Evolutionary conservation across 495 filamentous ascomycete genomes (phyloP).

Genomic region (Trichocladium antarcticum): DNA sequence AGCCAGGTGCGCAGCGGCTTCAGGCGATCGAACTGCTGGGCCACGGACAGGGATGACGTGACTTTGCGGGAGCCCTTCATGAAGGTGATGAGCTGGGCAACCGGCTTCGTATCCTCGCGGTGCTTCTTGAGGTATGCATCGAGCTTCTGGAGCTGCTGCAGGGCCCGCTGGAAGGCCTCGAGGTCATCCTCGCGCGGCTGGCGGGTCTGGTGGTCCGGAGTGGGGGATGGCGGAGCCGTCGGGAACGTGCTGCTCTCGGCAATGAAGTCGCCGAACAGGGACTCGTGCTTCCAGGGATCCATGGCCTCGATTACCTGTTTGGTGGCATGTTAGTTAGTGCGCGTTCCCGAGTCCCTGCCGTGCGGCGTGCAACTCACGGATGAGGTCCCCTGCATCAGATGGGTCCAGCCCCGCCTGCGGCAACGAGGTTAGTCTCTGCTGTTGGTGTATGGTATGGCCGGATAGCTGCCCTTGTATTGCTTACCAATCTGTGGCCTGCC

Average conservation of each 20-base stretch:
- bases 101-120: conserved; percentile 59
- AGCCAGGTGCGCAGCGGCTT: conserved; percentile 82
- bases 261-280: conserved; percentile 73
- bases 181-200: conserved; percentile 57
- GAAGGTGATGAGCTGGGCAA: conserved; percentile 72
- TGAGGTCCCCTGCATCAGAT: conserved; percentile 81
- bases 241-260: conserved; percentile 60
- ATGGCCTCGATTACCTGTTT: conserved; percentile 73
- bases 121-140: conserved; percentile 61
- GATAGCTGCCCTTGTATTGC: conserved; percentile 35
- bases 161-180: conserved; percentile 52
- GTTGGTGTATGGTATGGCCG: conserved; percentile 16
- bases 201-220: conserved; percentile 46
- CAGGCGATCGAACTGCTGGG: conserved; percentile 78
- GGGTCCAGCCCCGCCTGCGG: conserved; percentile 86
- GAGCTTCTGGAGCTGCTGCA: conserved; percentile 56
- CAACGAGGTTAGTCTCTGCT: conserved; percentile 27
- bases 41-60: conserved; percentile 57
- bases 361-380: conserved; percentile 45
- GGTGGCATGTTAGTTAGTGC: conserved; percentile 30
- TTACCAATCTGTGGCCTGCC: conserved; percentile 96
- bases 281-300: conserved; percentile 86
- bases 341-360: neutral
- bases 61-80: conserved; percentile 66
- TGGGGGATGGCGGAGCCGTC: conserved; percentile 49